These are phyloP conservation scores for Ormosia semicastrata DNA, from an alignment of 306 rosid genomes.

Conservation along the genomic window DNA sequence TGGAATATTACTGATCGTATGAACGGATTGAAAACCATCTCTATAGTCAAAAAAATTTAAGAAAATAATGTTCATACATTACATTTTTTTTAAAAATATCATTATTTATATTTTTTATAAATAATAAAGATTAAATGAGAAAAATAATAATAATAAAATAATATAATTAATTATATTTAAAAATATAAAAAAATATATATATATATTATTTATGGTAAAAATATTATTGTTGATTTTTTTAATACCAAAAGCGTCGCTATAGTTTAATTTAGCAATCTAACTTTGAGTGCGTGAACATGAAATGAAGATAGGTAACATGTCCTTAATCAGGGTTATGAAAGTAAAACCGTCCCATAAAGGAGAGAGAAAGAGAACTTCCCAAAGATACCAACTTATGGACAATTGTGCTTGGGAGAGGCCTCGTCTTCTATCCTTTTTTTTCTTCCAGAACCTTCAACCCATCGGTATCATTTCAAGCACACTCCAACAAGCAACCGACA, in stretches of 20 bases:
- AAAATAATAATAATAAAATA: too few relatives aligned
- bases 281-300: not conserved
- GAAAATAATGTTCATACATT: too few relatives aligned
- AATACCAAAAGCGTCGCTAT: not conserved
- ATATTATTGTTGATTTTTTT: too few relatives aligned
- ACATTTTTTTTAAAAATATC: too few relatives aligned
- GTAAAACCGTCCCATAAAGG: not conserved
- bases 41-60: too few relatives aligned
- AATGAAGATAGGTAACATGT: not conserved
- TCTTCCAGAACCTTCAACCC: slow-evolving; percentile 1
- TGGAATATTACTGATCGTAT: not conserved
- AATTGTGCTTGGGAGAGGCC: not conserved
- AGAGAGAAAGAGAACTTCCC: not conserved
- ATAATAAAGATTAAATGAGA: too few relatives aligned
- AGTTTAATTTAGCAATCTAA: not conserved
- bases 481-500: slow-evolving; percentile 44
- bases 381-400: slow-evolving; percentile 14
- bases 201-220: too few relatives aligned
- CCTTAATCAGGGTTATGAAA: not conserved
- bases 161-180: too few relatives aligned
- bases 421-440: not conserved
- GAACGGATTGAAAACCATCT: not conserved
- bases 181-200: too few relatives aligned
- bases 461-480: slow-evolving; percentile 29
- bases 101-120: too few relatives aligned